phyloP scores from a whole-genome alignment of 202 grass and related monocot species.

The Eragrostis tef region DNA sequence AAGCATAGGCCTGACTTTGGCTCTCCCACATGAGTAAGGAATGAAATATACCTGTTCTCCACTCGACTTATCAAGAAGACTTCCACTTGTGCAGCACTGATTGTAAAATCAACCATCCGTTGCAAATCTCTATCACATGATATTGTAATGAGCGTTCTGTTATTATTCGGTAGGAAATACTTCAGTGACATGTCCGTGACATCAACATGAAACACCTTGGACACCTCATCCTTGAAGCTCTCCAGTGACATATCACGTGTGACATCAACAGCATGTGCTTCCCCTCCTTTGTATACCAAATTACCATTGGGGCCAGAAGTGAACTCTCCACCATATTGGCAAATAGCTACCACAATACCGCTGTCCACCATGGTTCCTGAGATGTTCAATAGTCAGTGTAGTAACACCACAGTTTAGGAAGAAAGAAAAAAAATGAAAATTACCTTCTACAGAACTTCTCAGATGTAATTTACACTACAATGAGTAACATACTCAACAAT shows the following conservation, averaged over 20 bases:
- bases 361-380: slow-evolving; percentile 40
- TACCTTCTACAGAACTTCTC: neutral
- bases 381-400: neutral
- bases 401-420: slow-evolving; percentile 4
- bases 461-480: neutral
- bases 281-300: slow-evolving; percentile 86
- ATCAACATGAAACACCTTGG: slow-evolving; percentile 82
- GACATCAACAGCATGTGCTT: slow-evolving; percentile 86
- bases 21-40: slow-evolving; percentile 33
- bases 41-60: slow-evolving; percentile 67
- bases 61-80: slow-evolving; percentile 89
- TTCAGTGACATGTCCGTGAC: slow-evolving; percentile 76
- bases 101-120: slow-evolving; percentile 96
- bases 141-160: slow-evolving; percentile 80
- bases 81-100: slow-evolving; percentile 67
- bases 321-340: slow-evolving; percentile 93
- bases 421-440: neutral
- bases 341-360: slow-evolving; percentile 78
- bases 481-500: neutral
- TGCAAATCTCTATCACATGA: slow-evolving; percentile 92
- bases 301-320: slow-evolving; percentile 67
- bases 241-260: slow-evolving; percentile 69
- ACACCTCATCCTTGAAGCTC: slow-evolving; percentile 77
- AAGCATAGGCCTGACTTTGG: slow-evolving; percentile 34
- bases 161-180: slow-evolving; percentile 93